Conservation (phyloP, 768 basidiomycete species). For the Lactifluus subvellereus region DNA sequence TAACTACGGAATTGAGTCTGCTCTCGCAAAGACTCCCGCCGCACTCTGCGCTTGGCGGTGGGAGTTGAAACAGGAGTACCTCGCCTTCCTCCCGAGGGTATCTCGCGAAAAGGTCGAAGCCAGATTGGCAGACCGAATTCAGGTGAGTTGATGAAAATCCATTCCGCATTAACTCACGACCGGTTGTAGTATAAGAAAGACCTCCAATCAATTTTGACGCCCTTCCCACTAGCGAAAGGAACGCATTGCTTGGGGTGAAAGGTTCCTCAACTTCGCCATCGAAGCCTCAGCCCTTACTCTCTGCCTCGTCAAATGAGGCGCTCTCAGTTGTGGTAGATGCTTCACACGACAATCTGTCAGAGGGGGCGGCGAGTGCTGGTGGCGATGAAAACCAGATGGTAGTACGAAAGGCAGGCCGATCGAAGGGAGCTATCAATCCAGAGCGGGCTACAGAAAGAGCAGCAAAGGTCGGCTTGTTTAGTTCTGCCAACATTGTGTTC, state of each 20-base stretch:
- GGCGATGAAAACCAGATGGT: conserved; percentile 34
- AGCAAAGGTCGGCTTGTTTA: conserved; percentile 41
- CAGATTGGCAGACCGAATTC: conserved; percentile 57
- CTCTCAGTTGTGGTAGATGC: neutral
- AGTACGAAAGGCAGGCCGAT: conserved; percentile 33
- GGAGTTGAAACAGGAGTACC: conserved; percentile 63
- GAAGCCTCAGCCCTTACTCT: conserved; percentile 10
- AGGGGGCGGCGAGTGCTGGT: conserved; percentile 31
- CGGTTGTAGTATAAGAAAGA: conserved; percentile 51
- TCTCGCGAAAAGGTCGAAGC: conserved; percentile 54
- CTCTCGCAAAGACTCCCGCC: conserved; percentile 51
- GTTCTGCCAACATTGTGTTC: neutral
- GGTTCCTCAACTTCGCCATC: conserved; percentile 34
- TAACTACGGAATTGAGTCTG: conserved; percentile 73
- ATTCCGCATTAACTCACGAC: neutral
- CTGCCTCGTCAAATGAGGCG: conserved; percentile 18
- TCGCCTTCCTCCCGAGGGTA: conserved; percentile 63
- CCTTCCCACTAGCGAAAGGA: conserved; percentile 52
- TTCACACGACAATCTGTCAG: neutral
- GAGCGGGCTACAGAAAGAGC: conserved; percentile 55
- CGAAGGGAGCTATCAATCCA: conserved; percentile 49
- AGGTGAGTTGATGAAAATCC: conserved; percentile 38
- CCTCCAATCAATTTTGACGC: conserved; percentile 50
- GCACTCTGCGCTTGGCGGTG: conserved; percentile 77
- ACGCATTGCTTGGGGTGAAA: conserved; percentile 44